A percentile compares a stretch with the other conserved stretches of the same genome.
These are phyloP conservation scores for Digitaria exilis DNA, from an alignment of 202 grass and related monocot species.

Conservation along the genomic window DNA sequence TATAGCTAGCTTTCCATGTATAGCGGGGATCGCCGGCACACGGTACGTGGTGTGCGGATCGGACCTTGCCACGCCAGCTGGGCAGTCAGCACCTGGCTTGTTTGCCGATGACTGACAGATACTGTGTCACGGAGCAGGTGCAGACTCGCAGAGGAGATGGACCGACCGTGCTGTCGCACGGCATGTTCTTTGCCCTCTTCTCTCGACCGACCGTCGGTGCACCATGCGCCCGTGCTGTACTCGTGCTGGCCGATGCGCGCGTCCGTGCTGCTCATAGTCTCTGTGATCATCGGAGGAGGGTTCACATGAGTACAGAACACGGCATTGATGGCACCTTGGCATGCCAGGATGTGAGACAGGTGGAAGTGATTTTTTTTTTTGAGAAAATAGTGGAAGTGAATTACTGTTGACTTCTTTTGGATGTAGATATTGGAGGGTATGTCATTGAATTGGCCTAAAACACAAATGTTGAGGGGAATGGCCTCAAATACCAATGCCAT, in stretches of 20 bases:
- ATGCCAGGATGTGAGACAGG: neutral
- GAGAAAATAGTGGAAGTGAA: neutral
- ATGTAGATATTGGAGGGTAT: no score
- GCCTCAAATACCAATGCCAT: no score
- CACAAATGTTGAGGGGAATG: no score
- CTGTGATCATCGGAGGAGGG: neutral
- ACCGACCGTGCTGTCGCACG: neutral
- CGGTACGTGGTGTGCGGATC: no score
- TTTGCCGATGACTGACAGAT: neutral
- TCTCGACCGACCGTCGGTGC: slow-evolving; percentile 17
- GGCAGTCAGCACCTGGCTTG: neutral
- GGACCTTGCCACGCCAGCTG: neutral
- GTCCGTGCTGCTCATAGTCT: neutral
- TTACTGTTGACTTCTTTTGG: no score
- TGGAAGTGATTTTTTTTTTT: neutral
- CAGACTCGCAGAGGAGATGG: neutral
- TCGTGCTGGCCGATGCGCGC: neutral
- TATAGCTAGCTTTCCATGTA: no score
- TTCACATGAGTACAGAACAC: neutral
- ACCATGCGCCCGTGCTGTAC: neutral
- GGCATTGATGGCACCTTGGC: neutral
- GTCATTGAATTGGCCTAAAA: no score
- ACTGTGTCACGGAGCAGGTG: neutral
- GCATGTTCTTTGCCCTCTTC: neutral
- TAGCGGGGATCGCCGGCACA: no score